phyloP scores from a whole-genome alignment of 768 basidiomycete genomes.

The Kwoniella mangroviensis region DNA sequence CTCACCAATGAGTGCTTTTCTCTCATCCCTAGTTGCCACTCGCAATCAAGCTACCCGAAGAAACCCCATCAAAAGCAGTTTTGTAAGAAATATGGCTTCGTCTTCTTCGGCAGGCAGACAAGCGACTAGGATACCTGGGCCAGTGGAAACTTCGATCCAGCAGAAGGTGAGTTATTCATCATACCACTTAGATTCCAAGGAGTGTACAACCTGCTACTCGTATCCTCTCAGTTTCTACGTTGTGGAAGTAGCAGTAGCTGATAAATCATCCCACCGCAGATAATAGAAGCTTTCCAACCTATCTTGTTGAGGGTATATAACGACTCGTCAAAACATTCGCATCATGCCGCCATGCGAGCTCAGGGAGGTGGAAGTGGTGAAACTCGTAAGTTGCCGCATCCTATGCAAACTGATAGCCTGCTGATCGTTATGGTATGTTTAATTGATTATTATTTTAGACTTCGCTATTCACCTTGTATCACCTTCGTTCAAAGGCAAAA shows the following conservation, averaged over 20 bases:
- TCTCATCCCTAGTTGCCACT: not conserved
- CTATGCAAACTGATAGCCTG: too few relatives aligned
- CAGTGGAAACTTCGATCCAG: conserved; percentile 56
- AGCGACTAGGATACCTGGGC: conserved; percentile 48
- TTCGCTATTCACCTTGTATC: conserved; percentile 54
- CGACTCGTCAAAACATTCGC: conserved; percentile 58
- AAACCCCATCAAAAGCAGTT: not conserved
- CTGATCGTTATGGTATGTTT: too few relatives aligned
- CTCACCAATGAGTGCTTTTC: not conserved
- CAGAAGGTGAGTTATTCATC: conserved; percentile 45
- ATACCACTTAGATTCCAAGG: too few relatives aligned
- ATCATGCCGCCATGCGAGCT: conserved; percentile 60
- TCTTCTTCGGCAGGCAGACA: not conserved
- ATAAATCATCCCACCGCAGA: conserved; percentile 36
- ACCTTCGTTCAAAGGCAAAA: conserved; percentile 48
- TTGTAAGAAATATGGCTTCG: conserved; percentile 2
- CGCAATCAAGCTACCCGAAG: not conserved
- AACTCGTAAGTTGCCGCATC: conserved; percentile 55
- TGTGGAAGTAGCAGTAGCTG: too few relatives aligned
- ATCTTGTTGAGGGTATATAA: conserved; percentile 56
- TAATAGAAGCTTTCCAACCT: conserved; percentile 57
- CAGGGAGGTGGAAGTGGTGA: conserved; percentile 59
- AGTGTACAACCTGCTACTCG: too few relatives aligned
- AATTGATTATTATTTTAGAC: conserved; percentile 37
- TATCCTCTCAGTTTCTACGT: too few relatives aligned